Base-by-base conservation (phyloP, 768 basidiomycete genomes). In the Hydnum rufescens region DNA sequence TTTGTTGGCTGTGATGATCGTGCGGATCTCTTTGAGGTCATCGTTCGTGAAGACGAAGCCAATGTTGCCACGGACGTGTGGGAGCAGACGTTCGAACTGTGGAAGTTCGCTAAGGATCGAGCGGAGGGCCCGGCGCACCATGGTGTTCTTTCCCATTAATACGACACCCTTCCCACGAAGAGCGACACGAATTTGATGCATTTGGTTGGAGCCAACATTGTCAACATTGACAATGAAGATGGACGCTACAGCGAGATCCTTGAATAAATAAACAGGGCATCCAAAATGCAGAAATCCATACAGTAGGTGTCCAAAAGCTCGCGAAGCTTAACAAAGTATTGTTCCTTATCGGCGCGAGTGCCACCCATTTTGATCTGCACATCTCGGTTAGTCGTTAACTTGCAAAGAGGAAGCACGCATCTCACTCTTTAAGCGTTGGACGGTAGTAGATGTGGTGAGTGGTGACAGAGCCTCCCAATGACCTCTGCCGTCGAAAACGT, bases 111-210 rank as follows among this genome's bases (percentile, higher is more conserved):
- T 56, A 64, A 96, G 78, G 69, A 96, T 78, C 62, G 80, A 74
- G 58, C 95, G 89, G 57, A 99, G 76, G 56, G 90, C 95, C 62
- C 95, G 88, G 72, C 95, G 87, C 62, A 99, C 92, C 93, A 97
- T 96, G 65, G 95, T 99, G 80, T 99, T 99, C 74, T 99, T 99
- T 65, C 95, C 95, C 95, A 99, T 99, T 62, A 99, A 70, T 59
- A 99, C 90, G 55, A 90, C 71, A 72, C 87, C 95, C 67, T 86
- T 89, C 63, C 90, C 89, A 62, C 95, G 88, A 68, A 99, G 88
- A 49, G 92, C 74, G 52, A 80, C 82, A 74, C 85, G 89, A 58
- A 93, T 92, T 67, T 93, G 89, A 64, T 95, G 90, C 83, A 96
- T 92, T 72, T 99, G 95, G 75, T 96, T 95, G 56, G 92, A 96